Conservation (phyloP, 2,329 filamentous ascomycete species). For the Trichophyton rubrum region DNA sequence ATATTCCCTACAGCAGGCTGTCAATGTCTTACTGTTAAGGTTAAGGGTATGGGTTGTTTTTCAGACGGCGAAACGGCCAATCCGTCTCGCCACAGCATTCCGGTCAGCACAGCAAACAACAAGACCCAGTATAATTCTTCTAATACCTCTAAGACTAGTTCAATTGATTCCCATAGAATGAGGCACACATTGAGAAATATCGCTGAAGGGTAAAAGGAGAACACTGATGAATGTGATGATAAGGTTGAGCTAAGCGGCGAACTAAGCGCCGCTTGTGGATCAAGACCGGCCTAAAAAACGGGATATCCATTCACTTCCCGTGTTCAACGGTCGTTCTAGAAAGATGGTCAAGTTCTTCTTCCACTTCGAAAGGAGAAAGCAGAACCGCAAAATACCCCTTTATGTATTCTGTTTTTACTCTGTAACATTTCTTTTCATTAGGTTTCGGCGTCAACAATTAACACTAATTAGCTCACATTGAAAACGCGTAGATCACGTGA, state of each 20-base stretch:
- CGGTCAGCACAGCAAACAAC: no score
- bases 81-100: background rate
- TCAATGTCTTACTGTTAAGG: background rate
- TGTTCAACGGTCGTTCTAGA: background rate
- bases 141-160: no score
- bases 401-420: no score
- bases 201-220: background rate
- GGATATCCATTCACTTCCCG: background rate
- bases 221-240: background rate
- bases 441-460: background rate
- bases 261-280: background rate
- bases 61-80: background rate
- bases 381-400: conserved; percentile 19
- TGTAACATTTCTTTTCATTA: no score
- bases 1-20: background rate
- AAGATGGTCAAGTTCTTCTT: background rate
- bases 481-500: background rate
- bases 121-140: no score
- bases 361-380: conserved; percentile 23
- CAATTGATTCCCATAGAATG: no score
- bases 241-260: background rate
- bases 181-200: no score
- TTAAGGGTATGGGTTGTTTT: background rate
- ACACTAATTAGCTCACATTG: background rate
- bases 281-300: background rate